Base-by-base conservation (phyloP, 2,329 filamentous ascomycete genomes). In the Trichoderma breve region DNA sequence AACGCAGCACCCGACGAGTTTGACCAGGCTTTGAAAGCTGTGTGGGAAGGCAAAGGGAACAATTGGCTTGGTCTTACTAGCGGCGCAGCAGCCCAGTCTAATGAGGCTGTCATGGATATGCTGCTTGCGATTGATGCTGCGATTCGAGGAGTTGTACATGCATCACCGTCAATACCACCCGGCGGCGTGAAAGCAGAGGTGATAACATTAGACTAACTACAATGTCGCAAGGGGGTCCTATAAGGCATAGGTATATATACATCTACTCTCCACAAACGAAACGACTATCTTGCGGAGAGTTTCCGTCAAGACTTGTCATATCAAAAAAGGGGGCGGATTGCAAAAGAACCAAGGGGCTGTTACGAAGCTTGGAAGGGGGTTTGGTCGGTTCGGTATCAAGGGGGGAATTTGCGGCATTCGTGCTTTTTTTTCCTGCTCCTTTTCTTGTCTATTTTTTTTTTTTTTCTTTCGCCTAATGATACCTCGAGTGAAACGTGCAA, bases 51-150 rank as follows among this genome's bases (percentile, higher is more conserved):
- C 15, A 81, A 78, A 62, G 86, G 84, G 12, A 74, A 80, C 3
- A 82, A 81, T 24, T 88, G 86, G 84, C 79, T 80, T 51, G 86
- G 87, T 1, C 83, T 89, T 61, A 76, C 78, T 43, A 82, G 80
- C 4, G 82, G 86, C 68, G 87, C 85, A 2, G 86, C 86, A 7
- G 85, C 82, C 6, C 79, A 77, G 73, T 79, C 80, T 34, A 77
- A 80, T 36, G 76, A 76, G 4, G 80, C 80, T 47, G 83, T 86
- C 9, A 82, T 86, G 34, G 84, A 84, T 70, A 79, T 89, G 74
- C 79, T 90, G 30, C 78, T 79, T 60, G 82, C 83, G 21, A 80
- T 87, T 9, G 86, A 89, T 76, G 83, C 84, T 21, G 82, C 81
- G 15, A 75, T 89, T 32, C 80, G 83, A 55, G 76, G 80, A n/a